These are phyloP conservation scores for Candida mesenterica DNA, from an alignment of 1,139 yeast species.

Conservation along the genomic window DNA sequence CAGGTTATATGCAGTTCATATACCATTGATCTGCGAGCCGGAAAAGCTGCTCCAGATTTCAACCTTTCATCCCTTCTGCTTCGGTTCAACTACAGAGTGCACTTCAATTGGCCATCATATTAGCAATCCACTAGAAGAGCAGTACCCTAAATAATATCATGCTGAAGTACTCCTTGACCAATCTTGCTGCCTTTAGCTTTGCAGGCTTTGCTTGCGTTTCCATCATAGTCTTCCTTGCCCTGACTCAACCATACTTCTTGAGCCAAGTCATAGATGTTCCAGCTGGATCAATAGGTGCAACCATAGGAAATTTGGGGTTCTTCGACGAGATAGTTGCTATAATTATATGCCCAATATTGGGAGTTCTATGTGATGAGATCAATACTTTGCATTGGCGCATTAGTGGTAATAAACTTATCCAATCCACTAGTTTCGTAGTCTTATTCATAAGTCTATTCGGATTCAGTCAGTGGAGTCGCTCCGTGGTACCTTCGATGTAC, in stretches of 20 bases:
- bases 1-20: too few species aligned
- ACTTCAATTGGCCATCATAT: too few species aligned
- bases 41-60: too few species aligned
- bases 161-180: conserved; percentile 12
- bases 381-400: conserved; percentile 11
- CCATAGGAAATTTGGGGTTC: conserved; percentile 61
- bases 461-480: conserved; percentile 37
- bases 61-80: too few species aligned
- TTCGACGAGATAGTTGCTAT: conserved; percentile 61
- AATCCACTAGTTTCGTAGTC: conserved; percentile 45
- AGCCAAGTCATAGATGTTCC: conserved; percentile 51
- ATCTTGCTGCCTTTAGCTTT: conserved; percentile 21
- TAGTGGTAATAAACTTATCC: conserved; percentile 54
- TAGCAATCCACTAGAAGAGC: too few species aligned
- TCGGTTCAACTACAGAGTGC: too few species aligned
- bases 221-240: conserved; percentile 61
- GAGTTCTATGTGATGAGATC: conserved; percentile 60
- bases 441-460: conserved; percentile 48
- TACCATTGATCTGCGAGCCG: too few species aligned
- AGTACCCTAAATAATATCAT: too few species aligned
- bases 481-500: conserved; percentile 46
- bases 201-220: conserved; percentile 54
- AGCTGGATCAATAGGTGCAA: conserved; percentile 47
- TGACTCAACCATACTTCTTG: conserved; percentile 68
- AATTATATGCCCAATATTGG: conserved; percentile 58